Conservation (phyloP, 1,139 yeast genomes). For the Taiozyma sp. region DNA sequence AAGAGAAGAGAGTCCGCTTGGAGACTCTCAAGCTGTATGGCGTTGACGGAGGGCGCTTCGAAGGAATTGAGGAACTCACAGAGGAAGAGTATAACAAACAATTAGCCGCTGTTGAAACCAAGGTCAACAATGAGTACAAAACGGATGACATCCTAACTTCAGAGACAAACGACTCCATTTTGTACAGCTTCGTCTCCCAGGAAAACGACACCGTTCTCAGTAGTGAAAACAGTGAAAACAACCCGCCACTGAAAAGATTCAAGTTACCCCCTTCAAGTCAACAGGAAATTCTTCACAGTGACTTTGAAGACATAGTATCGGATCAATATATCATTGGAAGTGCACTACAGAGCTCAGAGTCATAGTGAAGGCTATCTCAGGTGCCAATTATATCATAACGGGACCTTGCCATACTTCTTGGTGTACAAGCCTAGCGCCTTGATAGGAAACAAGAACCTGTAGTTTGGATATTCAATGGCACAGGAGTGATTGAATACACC, state of each 20-base stretch:
- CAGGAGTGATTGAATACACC: constrained; percentile 95
- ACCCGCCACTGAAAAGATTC: background rate
- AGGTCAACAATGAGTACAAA: background rate
- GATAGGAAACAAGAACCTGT: constrained; percentile 83
- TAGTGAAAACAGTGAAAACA: background rate
- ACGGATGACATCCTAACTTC: background rate
- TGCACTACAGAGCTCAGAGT: background rate
- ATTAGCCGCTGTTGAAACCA: background rate
- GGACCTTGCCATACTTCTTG: constrained; percentile 11
- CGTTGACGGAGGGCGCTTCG: background rate
- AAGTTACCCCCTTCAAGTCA: background rate
- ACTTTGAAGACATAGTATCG: constrained; percentile 2
- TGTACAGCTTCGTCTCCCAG: no score
- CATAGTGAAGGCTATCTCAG: background rate
- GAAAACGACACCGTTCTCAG: background rate
- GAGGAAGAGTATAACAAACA: background rate
- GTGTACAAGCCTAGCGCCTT: constrained; percentile 83
- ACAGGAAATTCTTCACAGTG: background rate
- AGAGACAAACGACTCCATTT: background rate
- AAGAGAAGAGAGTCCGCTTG: background rate
- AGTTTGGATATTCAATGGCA: constrained; percentile 95
- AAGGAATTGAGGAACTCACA: background rate
- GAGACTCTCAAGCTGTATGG: background rate
- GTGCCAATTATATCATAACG: background rate
- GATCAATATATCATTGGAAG: constrained; percentile 6